Conservation (phyloP, 202 grass and related monocot genomes). For the Eragrostis tef region DNA sequence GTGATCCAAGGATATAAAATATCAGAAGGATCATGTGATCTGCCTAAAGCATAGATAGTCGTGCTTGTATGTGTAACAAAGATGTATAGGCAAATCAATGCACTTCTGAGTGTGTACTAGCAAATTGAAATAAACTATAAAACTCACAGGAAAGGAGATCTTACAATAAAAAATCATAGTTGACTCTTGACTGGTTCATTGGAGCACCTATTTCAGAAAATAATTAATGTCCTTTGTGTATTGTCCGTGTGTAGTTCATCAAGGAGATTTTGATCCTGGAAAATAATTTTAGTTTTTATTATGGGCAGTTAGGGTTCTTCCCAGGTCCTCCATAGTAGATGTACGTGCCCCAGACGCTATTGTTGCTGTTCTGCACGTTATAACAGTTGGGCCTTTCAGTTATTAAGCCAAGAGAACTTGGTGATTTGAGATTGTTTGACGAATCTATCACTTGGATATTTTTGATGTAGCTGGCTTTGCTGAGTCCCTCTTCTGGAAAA, state of each 20-base stretch:
- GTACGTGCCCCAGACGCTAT: constrained; percentile 77
- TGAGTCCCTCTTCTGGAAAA: constrained; percentile 77
- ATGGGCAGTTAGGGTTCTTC: constrained; percentile 75
- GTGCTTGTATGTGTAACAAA: too few relatives aligned
- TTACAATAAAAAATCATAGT: too few relatives aligned
- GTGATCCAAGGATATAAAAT: too few relatives aligned
- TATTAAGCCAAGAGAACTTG: constrained; percentile 59
- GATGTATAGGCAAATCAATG: too few relatives aligned
- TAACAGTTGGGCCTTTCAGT: constrained; percentile 85
- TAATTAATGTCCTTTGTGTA: too few relatives aligned
- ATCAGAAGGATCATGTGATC: too few relatives aligned
- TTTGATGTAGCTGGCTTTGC: constrained; percentile 84
- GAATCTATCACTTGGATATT: constrained; percentile 81
- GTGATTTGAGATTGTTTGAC: constrained; percentile 73
- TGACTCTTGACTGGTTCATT: too few relatives aligned
- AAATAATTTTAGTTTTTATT: constrained; percentile 13
- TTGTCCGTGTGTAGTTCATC: not conserved
- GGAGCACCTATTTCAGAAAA: too few relatives aligned
- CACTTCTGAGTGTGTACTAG: too few relatives aligned
- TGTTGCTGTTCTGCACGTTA: constrained; percentile 77
- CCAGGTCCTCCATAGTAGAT: constrained; percentile 85
- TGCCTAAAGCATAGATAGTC: too few relatives aligned
- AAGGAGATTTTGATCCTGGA: constrained; percentile 36
- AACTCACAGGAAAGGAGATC: too few relatives aligned
- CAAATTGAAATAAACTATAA: too few relatives aligned